Evolutionary conservation across 805 yeast species (phyloP), one percentile per base, ranked within the genome.

Genomic region (Cyberlindnera mycetangii): DNA sequence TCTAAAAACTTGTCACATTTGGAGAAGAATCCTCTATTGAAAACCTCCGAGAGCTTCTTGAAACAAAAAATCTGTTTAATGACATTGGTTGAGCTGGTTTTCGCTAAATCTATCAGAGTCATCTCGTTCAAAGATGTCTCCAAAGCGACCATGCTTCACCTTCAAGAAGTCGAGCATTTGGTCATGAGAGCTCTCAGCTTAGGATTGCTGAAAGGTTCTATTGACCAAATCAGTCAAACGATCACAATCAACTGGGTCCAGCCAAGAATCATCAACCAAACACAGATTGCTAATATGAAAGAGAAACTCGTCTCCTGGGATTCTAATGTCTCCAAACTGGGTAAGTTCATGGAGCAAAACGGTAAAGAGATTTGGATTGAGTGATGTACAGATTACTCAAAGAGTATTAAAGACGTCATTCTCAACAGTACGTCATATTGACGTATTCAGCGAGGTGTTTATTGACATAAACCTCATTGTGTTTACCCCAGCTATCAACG

Each of bases 221-320:
- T 93, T 55, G 95, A 93, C 63, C 95, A 93, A 69, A 87, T 89
- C 34, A 78, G 79, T 39, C 79, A 83, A 63, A 70, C 83, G 12
- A 85, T 93, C 45, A 81, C 84, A 27, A 81, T 93, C 38, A 81
- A 85, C 21, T 93, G 99, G 99, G 83, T 92, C 50, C 98, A 93
- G 72, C 98, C 99, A 47, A 77, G 98, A 59, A 87, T 89, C 44
- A 83, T 93, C 75, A 88, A 88, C 59, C 73, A 72, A 51, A 78
- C 78, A 35, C 99, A 93, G 71, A 85, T 92, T 47, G 76, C 73
- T 45, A 74, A 74, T 35, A 88, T 93, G 85, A 80, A 81, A 52
- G 72, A 74, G 41, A 85, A 86, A 56, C 75, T 93, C 60, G 72
- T 72, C 21, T 74, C 72, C 41, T 93, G 99, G 99, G 83, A 85